phyloP scores from a whole-genome alignment of 108 stramenopile genomes.

The Ochromonas danica region DNA sequence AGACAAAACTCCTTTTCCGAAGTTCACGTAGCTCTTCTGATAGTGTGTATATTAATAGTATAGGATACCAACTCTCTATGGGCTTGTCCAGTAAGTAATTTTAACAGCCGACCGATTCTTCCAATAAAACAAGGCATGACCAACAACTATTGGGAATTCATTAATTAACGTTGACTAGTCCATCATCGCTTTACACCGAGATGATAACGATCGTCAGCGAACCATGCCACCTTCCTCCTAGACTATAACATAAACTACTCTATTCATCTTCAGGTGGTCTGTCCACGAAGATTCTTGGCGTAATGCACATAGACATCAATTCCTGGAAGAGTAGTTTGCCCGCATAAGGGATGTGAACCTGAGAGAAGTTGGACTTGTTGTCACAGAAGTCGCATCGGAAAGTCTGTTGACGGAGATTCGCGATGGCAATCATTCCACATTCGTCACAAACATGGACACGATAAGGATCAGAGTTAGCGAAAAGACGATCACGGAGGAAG shows the following conservation, averaged over 20 bases:
- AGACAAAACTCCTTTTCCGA: too few relatives aligned
- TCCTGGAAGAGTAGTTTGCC: slow-evolving; percentile 70
- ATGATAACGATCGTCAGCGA: too few relatives aligned
- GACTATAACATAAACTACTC: not conserved
- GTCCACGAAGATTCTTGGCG: slow-evolving; percentile 46
- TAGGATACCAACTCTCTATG: too few relatives aligned
- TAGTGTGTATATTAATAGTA: too few relatives aligned
- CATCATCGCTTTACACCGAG: too few relatives aligned
- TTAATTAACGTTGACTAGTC: too few relatives aligned
- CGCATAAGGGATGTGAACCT: slow-evolving; percentile 64
- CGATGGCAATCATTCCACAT: slow-evolving; percentile 93
- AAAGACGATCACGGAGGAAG: slow-evolving; percentile 97
- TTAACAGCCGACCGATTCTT: too few relatives aligned
- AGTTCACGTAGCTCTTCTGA: too few relatives aligned
- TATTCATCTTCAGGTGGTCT: not conserved
- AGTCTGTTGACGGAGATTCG: slow-evolving; percentile 91
- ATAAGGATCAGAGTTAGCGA: slow-evolving; percentile 93
- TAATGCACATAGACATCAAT: slow-evolving; percentile 64
- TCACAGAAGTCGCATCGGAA: slow-evolving; percentile 73
- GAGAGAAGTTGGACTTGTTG: slow-evolving; percentile 20
- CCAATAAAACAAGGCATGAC: too few relatives aligned
- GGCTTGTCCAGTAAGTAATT: too few relatives aligned
- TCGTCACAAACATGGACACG: slow-evolving; percentile 91
- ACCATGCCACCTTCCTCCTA: too few relatives aligned
- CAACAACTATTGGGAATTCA: too few relatives aligned